Conservation (phyloP, 2,329 filamentous ascomycete species). For the Aspergillus terreus region DNA sequence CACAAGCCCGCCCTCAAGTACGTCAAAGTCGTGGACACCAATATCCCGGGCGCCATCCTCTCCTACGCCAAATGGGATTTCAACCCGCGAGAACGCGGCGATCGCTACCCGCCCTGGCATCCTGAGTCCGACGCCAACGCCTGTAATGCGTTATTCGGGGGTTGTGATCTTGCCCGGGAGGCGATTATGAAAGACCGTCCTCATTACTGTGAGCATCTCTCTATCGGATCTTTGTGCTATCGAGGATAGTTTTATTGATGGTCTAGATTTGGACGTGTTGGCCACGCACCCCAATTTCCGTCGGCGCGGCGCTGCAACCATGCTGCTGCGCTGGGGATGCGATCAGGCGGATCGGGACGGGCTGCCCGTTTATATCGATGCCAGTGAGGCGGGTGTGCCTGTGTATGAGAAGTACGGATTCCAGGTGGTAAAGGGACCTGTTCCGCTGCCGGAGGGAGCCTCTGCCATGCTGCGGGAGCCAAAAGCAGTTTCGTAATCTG, state of each 20-base stretch:
- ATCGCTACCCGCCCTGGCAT: slow-evolving; percentile 27
- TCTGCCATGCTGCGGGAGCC: slow-evolving; percentile 4
- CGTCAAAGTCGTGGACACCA: slow-evolving; percentile 25
- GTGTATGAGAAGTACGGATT: slow-evolving; percentile 15
- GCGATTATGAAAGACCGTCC: slow-evolving; percentile 21
- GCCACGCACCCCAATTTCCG: slow-evolving; percentile 19
- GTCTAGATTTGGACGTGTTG: slow-evolving; percentile 11
- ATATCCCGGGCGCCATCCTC: slow-evolving; percentile 12
- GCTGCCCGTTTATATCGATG: slow-evolving; percentile 11
- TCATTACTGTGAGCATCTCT: slow-evolving; percentile 23
- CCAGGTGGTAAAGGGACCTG: neutral
- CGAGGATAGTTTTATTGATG: neutral
- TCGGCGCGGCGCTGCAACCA: slow-evolving; percentile 14
- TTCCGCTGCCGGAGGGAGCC: neutral
- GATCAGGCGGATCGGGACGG: slow-evolving; percentile 10
- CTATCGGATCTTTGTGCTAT: neutral
- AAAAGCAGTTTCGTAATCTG: neutral
- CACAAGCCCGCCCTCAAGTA: slow-evolving; percentile 23
- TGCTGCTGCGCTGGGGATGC: slow-evolving; percentile 18
- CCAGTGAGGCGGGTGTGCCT: slow-evolving; percentile 5
- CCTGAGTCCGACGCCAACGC: slow-evolving; percentile 13
- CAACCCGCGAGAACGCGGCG: slow-evolving; percentile 21
- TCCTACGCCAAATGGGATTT: slow-evolving; percentile 31
- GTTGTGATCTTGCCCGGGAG: slow-evolving; percentile 17
- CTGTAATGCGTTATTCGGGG: slow-evolving; percentile 17